Percentiles rank a stretch among this genome's conserved stretches.
Conservation (phyloP, 2,329 filamentous ascomycete species). For the Talaromyces piceae region DNA sequence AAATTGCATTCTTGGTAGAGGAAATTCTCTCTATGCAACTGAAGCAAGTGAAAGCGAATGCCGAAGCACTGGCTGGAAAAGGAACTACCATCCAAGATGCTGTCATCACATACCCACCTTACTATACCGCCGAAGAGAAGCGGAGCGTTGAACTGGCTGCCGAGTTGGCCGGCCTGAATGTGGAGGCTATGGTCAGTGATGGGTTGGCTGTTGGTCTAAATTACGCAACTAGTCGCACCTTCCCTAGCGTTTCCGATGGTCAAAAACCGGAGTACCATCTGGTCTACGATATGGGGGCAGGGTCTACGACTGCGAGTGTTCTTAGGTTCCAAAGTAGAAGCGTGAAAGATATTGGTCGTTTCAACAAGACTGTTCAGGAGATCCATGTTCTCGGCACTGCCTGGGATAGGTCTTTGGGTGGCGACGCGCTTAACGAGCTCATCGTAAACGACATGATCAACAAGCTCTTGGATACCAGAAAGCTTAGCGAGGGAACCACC, state of each 20-base stretch:
- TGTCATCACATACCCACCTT: conserved; percentile 83
- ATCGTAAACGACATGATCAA: conserved; percentile 84
- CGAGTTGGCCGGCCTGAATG: conserved; percentile 77
- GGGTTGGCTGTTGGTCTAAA: conserved; percentile 88
- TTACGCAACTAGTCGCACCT: conserved; percentile 86
- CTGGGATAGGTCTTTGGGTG: conserved; percentile 85
- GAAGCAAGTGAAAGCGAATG: conserved; percentile 83
- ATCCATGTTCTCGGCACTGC: conserved; percentile 79
- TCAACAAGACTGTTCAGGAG: conserved; percentile 95
- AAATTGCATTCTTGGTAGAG: conserved; percentile 65
- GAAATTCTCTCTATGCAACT: conserved; percentile 95
- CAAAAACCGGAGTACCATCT: conserved; percentile 85
- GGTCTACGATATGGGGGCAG: conserved; percentile 96
- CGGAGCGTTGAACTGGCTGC: conserved; percentile 77
- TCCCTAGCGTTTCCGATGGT: conserved; percentile 74
- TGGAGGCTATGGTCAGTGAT: conserved; percentile 79
- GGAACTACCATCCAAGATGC: conserved; percentile 67
- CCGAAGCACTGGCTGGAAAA: conserved; percentile 72
- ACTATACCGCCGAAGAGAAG: conserved; percentile 86
- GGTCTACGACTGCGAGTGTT: conserved; percentile 83
- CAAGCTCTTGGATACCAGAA: conserved; percentile 65
- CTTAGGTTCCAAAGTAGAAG: conserved; percentile 81
- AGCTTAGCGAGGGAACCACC: conserved; percentile 34
- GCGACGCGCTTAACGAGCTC: conserved; percentile 78
- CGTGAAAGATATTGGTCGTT: conserved; percentile 86